phyloP scores from a whole-genome alignment of 129 eudicot species.

The Artemisia argyi region DNA sequence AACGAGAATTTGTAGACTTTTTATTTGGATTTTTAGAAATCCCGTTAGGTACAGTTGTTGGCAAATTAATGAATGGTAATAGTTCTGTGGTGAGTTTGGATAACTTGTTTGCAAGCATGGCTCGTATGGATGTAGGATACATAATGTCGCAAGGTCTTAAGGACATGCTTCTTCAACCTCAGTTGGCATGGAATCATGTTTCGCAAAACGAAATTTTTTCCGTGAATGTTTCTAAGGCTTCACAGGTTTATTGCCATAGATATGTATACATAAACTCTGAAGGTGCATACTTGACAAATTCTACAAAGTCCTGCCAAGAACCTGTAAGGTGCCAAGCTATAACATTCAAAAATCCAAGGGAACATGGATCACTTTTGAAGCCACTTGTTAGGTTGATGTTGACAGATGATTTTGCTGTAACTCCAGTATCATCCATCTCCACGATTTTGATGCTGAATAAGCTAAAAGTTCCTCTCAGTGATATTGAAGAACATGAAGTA shows the following conservation, averaged over 20 bases:
- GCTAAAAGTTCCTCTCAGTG: neutral
- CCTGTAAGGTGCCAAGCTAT: neutral
- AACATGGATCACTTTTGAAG: neutral
- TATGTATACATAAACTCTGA: too few species aligned
- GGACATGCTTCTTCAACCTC: neutral
- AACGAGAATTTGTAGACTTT: conserved; percentile 39
- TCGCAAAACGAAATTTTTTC: neutral
- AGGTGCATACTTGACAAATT: neutral
- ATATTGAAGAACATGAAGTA: neutral
- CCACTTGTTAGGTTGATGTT: neutral
- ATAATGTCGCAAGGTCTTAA: neutral
- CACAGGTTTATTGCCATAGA: neutral
- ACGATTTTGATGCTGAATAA: neutral
- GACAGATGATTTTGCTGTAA: neutral
- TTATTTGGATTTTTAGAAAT: conserved; percentile 29
- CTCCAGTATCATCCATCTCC: neutral
- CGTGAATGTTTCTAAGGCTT: neutral
- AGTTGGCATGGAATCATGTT: neutral
- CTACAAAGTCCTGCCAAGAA: neutral
- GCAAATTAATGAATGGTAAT: conserved; percentile 4
- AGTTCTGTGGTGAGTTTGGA: neutral
- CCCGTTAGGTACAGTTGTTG: conserved; percentile 23
- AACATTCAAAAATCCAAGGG: neutral
- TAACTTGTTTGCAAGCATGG: conserved; percentile 28
- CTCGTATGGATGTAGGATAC: neutral